Evolutionary conservation across 805 yeast species (phyloP).

Genomic region (Wickerhamiella alocasiicola): DNA sequence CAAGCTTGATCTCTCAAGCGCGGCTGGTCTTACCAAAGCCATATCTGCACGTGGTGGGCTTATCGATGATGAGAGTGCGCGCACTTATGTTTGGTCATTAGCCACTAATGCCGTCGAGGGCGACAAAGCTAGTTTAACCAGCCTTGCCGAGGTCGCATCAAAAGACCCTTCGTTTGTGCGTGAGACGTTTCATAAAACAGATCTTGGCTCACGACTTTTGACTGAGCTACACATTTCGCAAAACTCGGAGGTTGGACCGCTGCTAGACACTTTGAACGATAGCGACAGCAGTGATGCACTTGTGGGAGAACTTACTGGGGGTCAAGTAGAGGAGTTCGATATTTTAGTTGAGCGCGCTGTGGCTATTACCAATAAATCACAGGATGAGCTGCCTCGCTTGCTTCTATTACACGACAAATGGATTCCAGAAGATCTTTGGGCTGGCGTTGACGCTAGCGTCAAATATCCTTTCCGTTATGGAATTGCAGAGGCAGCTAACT

Average conservation of each 20-base stretch:
- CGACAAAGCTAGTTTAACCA: not conserved
- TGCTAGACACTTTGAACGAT: not conserved
- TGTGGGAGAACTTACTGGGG: not conserved
- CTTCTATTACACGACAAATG: not conserved
- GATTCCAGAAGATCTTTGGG: slow-evolving; percentile 2
- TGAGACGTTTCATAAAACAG: not conserved
- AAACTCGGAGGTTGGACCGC: not conserved
- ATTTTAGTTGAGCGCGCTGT: slow-evolving; percentile 2
- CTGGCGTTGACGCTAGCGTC: not conserved
- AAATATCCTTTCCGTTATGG: slow-evolving; percentile 5
- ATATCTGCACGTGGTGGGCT: slow-evolving; percentile 13
- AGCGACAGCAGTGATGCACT: not conserved
- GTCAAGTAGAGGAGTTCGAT: not conserved
- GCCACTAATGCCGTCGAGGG: slow-evolving; percentile 10
- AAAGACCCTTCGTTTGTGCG: slow-evolving; percentile 1
- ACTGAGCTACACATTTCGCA: not conserved
- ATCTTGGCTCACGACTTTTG: not conserved
- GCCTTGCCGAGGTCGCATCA: slow-evolving; percentile 7
- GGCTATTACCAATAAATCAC: not conserved
- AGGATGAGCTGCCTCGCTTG: not conserved
- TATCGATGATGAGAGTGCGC: slow-evolving; percentile 11
- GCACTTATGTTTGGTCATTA: slow-evolving; percentile 6
- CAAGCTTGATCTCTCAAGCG: slow-evolving; percentile 3
- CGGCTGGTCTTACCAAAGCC: slow-evolving; percentile 10
- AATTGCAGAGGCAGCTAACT: not conserved